phyloP scores from a whole-genome alignment of 129 eudicot genomes.

The Escallonia rubra region DNA sequence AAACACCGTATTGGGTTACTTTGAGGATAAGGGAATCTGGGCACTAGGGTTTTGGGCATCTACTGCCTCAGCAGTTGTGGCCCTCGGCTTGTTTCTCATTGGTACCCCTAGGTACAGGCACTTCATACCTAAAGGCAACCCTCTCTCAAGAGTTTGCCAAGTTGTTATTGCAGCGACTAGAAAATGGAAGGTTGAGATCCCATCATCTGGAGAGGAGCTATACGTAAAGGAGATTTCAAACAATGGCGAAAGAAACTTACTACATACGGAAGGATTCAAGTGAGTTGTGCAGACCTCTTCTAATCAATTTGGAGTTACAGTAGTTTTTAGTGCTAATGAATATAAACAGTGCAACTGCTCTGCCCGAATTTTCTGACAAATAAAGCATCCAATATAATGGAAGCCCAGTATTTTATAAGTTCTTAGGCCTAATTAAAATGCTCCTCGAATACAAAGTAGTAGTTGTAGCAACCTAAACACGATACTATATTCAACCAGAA shows the following conservation, averaged over 20 bases:
- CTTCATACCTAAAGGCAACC: slow-evolving; percentile 62
- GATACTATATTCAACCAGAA: too few relatives aligned
- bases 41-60: slow-evolving; percentile 81
- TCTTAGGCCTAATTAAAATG: too few relatives aligned
- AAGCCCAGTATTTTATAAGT: too few relatives aligned
- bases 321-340: too few relatives aligned
- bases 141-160: slow-evolving; percentile 74
- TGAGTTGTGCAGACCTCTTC: slow-evolving; percentile 16
- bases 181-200: slow-evolving; percentile 54
- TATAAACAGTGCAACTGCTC: too few relatives aligned
- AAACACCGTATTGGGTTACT: slow-evolving; percentile 73
- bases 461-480: too few relatives aligned
- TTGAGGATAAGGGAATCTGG: slow-evolving; percentile 76
- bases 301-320: background rate
- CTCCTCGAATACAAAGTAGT: too few relatives aligned
- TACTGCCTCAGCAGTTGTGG: slow-evolving; percentile 57
- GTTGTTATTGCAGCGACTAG: slow-evolving; percentile 60
- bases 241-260: slow-evolving; percentile 49
- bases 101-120: slow-evolving; percentile 81
- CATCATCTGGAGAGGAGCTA: slow-evolving; percentile 47
- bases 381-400: too few relatives aligned
- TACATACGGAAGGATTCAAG: slow-evolving; percentile 77
- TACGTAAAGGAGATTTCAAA: slow-evolving; percentile 43
- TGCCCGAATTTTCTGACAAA: too few relatives aligned
- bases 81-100: slow-evolving; percentile 51